phyloP scores from a whole-genome alignment of 2,329 filamentous ascomycete genomes.

The Salinomyces thailandicus region DNA sequence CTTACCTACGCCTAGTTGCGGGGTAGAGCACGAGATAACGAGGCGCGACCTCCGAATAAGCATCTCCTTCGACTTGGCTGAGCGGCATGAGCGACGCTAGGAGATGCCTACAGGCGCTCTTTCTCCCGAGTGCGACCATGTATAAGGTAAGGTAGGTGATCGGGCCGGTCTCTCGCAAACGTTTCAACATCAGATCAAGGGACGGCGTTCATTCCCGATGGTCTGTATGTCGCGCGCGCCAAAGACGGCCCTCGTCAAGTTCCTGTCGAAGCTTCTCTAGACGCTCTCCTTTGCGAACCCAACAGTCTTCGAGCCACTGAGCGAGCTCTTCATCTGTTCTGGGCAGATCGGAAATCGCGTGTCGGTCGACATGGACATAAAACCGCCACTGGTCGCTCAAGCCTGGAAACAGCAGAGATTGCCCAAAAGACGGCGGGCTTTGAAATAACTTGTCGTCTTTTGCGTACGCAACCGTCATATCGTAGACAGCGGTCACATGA shows the following conservation, averaged over 20 bases:
- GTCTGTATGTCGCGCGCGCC: too few relatives aligned
- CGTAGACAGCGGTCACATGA: conserved; percentile 29
- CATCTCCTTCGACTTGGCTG: too few relatives aligned
- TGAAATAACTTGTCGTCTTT: conserved; percentile 18
- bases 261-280: conserved; percentile 20
- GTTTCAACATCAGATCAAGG: too few relatives aligned
- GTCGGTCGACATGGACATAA: conserved; percentile 26
- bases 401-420: conserved; percentile 19
- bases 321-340: conserved; percentile 21
- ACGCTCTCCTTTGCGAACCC: conserved; percentile 27
- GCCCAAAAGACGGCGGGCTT: conserved; percentile 22
- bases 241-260: conserved; percentile 7
- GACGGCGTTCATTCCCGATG: too few relatives aligned
- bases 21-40: too few relatives aligned
- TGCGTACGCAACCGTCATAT: conserved; percentile 31
- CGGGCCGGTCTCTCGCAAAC: too few relatives aligned
- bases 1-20: too few relatives aligned
- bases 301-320: conserved; percentile 27
- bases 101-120: too few relatives aligned
- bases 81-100: too few relatives aligned
- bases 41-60: too few relatives aligned
- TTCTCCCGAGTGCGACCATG: too few relatives aligned
- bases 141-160: too few relatives aligned
- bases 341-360: conserved; percentile 21
- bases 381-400: conserved; percentile 22